These are phyloP conservation scores for Mrakia hoshinonis DNA, from an alignment of 768 basidiomycete genomes.

Conservation along the genomic window DNA sequence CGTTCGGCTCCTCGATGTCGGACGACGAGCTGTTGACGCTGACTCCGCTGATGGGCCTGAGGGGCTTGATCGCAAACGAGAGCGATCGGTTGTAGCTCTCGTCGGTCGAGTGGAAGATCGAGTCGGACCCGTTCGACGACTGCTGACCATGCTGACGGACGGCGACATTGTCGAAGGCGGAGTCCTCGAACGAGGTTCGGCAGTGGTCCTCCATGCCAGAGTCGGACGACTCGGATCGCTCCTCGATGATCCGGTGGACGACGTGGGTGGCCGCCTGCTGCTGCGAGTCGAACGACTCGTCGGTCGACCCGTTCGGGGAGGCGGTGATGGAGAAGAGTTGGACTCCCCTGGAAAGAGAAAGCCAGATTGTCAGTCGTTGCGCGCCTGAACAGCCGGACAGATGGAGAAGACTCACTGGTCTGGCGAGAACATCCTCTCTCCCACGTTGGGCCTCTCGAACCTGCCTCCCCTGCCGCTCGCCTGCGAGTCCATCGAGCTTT, in stretches of 20 bases:
- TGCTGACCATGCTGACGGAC: constrained; percentile 6
- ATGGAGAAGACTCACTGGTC: constrained; percentile 1
- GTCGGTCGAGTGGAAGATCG: constrained; percentile 5
- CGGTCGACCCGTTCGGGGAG: constrained; percentile 10
- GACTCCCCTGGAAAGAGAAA: background rate
- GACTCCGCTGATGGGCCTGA: constrained; percentile 11
- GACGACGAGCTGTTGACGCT: constrained; percentile 5
- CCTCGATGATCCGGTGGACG: background rate
- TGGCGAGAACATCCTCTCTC: constrained; percentile 20
- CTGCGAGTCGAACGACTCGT: constrained; percentile 23
- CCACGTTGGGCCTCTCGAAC: background rate
- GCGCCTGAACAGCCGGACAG: no score
- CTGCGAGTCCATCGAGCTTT: constrained; percentile 9
- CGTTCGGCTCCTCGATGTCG: background rate
- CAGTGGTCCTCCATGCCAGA: constrained; percentile 2
- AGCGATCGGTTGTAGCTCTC: background rate
- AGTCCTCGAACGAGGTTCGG: constrained; percentile 16
- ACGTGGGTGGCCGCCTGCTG: background rate
- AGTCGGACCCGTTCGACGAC: constrained; percentile 11
- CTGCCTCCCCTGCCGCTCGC: background rate
- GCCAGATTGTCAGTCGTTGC: no score
- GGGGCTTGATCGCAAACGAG: background rate
- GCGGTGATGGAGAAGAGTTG: constrained; percentile 23
- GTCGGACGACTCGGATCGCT: constrained; percentile 14
- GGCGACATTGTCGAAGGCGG: constrained; percentile 6